These are phyloP conservation scores for Conringia planisiliqua DNA, from an alignment of 345 rosid species.

Conservation along the genomic window DNA sequence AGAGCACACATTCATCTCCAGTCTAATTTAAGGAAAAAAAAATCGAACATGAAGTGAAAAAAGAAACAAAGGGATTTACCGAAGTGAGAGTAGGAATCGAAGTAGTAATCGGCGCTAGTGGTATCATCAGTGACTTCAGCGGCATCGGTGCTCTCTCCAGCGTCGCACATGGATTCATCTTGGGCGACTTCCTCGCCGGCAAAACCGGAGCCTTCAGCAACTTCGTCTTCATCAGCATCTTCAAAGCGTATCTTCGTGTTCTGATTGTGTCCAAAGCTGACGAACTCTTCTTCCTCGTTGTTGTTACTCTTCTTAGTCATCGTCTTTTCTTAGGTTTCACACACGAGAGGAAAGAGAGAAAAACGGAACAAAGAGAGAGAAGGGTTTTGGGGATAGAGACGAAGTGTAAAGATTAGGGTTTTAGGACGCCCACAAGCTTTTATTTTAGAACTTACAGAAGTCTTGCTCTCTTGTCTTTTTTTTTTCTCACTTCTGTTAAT, in stretches of 20 bases:
- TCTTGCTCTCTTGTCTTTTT: background rate
- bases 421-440: constrained; percentile 14
- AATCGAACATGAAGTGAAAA: background rate
- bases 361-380: background rate
- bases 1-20: background rate
- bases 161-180: constrained; percentile 57
- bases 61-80: constrained; percentile 42
- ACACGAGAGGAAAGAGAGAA: background rate
- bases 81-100: constrained; percentile 97
- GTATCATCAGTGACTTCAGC: constrained; percentile 51
- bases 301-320: constrained; percentile 44
- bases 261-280: constrained; percentile 21
- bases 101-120: constrained; percentile 98
- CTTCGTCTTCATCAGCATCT: constrained; percentile 47
- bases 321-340: background rate
- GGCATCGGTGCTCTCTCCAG: constrained; percentile 34
- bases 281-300: constrained; percentile 26
- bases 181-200: constrained; percentile 37
- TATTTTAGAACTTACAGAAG: background rate
- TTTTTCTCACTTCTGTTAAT: background rate
- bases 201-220: constrained; percentile 33
- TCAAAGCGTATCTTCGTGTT: constrained; percentile 51
- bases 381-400: constrained; percentile 33
- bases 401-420: constrained; percentile 33
- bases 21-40: background rate